A percentile compares a stretch with the other conserved stretches of the same genome.
These are phyloP conservation scores for Taxillus chinensis DNA, from an alignment of 164 flowering plant species.

Conservation along the genomic window DNA sequence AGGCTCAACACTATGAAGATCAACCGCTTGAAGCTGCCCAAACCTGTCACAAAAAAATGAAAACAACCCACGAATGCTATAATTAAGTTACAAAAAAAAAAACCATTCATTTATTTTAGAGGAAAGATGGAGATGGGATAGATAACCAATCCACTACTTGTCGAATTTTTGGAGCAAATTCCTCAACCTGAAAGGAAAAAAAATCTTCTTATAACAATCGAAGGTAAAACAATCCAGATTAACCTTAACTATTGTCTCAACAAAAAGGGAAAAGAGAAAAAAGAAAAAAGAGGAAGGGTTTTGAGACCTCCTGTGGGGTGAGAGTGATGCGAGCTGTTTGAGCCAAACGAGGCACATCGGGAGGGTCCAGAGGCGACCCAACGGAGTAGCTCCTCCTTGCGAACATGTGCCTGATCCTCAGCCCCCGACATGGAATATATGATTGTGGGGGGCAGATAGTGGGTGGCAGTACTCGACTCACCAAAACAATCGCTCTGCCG, in stretches of 20 bases:
- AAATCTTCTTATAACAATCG: background rate
- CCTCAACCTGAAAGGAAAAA: conserved; percentile 46
- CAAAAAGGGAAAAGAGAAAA: background rate
- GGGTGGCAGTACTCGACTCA: no score
- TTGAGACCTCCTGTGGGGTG: conserved; percentile 46
- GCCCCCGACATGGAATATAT: no score
- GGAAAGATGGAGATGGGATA: conserved; percentile 14
- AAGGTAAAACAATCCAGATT: background rate
- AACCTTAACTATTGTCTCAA: background rate
- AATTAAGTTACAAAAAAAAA: no score
- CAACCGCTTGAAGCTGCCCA: conserved; percentile 91
- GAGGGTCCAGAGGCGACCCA: conserved; percentile 39
- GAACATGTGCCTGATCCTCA: no score
- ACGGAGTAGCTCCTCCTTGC: background rate
- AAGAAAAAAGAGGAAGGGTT: background rate
- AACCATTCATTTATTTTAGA: background rate
- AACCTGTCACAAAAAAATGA: conserved; percentile 43
- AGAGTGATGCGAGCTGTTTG: conserved; percentile 85
- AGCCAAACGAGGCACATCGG: conserved; percentile 63
- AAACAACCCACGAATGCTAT: background rate
- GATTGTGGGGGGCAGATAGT: no score
- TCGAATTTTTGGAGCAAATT: conserved; percentile 73
- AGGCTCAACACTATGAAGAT: conserved; percentile 76
- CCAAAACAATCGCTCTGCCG: no score
- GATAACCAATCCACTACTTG: conserved; percentile 86